Base-by-base conservation (phyloP, 495 filamentous ascomycete genomes). In the Daldinia concentrica region DNA sequence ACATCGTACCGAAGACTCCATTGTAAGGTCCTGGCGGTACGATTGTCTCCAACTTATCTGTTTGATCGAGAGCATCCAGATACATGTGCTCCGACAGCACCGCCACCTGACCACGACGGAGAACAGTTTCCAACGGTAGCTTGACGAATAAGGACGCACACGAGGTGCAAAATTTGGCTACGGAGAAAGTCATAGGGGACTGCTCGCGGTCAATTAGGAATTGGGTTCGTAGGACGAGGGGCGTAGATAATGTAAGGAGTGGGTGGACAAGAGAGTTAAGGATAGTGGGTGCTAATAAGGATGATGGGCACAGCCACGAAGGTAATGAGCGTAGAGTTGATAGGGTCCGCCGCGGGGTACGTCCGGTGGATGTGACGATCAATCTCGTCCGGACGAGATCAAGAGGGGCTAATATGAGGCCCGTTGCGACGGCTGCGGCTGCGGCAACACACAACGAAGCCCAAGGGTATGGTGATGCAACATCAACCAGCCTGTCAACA, bases 331-430 rank as follows among this genome's bases (percentile, higher is more conserved):
- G 90, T 51, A 97, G 85, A 43, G 89, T 89, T 6, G 90, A 86
- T 36, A 95, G 81, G 6, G 94, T 88, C 6, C 91, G 91, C 57
- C 92, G 88, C 6, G 93, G 89, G 17, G 85, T 86, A 48, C 89
- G 88, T 22, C 88, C 89, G 14, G 89, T 90, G 4, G 94, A 90
- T 0, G 93, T 97, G 48, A 97, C 83, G 69, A 97, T 91, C 29
- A 98, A 89, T 83, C 92, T 88, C 48, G 95, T 98, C 57, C 96
- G 90, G 19, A 97, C 88, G 24, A 95, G 89, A 73, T 99, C 95
- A 54, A 99, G 84, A 0, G 95, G 96, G 4, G 93, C 85, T 5
- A 99, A 87, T 15, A 95, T 82, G 8, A 97, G 76, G 7, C 92
- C 92, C 0, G 95, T 90, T 14, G 93, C 80, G 1, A 92, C 91